phyloP scores from a whole-genome alignment of 106 monocot genomes.

The Platanthera guangdongensis region DNA sequence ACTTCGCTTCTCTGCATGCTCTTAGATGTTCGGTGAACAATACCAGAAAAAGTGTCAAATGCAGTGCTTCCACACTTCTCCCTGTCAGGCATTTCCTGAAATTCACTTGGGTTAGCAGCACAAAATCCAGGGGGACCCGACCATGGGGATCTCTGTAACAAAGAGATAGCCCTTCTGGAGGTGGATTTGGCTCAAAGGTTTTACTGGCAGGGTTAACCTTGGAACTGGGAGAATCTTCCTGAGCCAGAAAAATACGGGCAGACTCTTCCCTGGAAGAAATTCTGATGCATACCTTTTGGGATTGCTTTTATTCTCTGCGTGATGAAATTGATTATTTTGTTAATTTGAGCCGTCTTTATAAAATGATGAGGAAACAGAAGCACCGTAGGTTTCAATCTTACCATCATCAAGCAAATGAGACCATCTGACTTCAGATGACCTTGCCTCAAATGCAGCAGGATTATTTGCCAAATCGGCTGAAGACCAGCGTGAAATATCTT shows the following conservation, averaged over 20 bases:
- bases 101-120: conserved; percentile 30
- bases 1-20: no score
- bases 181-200: conserved; percentile 25
- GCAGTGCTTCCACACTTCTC: no score
- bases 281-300: conserved; percentile 29
- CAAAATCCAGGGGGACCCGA: conserved; percentile 80
- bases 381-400: conserved; percentile 15
- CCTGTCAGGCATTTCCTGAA: conserved; percentile 14
- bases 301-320: conserved; percentile 19
- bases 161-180: conserved; percentile 73
- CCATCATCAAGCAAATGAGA: conserved; percentile 25
- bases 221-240: conserved; percentile 16
- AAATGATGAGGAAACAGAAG: conserved; percentile 13
- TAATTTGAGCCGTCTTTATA: conserved; percentile 23
- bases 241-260: no score
- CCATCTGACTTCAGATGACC: no score
- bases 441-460: no score
- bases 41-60: no score
- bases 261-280: conserved; percentile 19
- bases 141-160: conserved; percentile 93
- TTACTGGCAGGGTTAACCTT: conserved; percentile 22
- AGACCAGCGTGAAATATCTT: no score
- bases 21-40: no score
- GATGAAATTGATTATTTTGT: conserved; percentile 19
- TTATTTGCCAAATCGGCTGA: no score